Evolutionary conservation across 139 green algal species (phyloP), one percentile per base, ranked within the genome.

Genomic region (Astrephomene gubernaculifera): DNA sequence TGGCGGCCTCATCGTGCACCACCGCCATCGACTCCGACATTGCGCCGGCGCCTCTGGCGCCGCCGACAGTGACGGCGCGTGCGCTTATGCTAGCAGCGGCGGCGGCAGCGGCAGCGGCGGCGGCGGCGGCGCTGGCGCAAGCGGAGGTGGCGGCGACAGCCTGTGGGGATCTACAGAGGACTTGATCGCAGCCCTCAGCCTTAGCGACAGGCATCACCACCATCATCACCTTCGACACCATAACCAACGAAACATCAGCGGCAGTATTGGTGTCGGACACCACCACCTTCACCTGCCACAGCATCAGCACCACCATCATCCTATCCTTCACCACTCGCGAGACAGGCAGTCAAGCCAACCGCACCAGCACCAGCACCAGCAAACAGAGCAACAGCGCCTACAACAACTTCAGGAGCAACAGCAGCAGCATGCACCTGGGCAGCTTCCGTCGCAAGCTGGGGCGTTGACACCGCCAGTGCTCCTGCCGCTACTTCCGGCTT

Each of bases 81-180:
- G n/a, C n/a, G n/a, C n/a, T n/a, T n/a, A n/a, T n/a, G n/a, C n/a
- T n/a, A n/a, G n/a, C n/a, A n/a, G n/a, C n/a, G n/a, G n/a, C n/a
- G n/a, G n/a, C 71, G 31, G 3, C n/a, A 27, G 10, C 71, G 31
- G 63, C 63, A 49, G 41, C 10, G 0, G 45, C 17, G 45, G 39
- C 53, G n/a, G 45, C 49, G 4, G n/a, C 45, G 71, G 12, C 22
- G 63, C n/a, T 0, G 31, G 14, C 49, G 49, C 17, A 57, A 45
- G 29, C n/a, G n/a, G n/a, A n/a, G n/a, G n/a, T n/a, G n/a, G n/a
- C n/a, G 17, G 29, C 63, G 22, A n/a, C 31, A 31, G 36, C 36
- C 25, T 71, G 7, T 82, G 75, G 75, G 75, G 54, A 54, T 71
- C 54, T 3, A 60, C 75, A 24, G 75, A 82, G 41, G 38, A 82